These are phyloP conservation scores for Vanrija sp. DNA, from an alignment of 1,284 basidiomycete species.

Conservation along the genomic window DNA sequence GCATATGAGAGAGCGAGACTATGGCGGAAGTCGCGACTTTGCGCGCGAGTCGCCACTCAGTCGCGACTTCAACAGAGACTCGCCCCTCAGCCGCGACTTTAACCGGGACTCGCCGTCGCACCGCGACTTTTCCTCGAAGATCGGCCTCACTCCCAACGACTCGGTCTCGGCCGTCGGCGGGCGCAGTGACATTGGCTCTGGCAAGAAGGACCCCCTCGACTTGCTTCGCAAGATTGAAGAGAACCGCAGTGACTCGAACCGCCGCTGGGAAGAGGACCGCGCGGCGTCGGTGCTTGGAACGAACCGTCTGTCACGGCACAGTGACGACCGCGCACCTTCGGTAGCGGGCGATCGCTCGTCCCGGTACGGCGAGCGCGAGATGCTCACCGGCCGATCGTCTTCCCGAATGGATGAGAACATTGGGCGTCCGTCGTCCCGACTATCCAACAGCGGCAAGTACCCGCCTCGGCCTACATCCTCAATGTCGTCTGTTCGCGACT, in stretches of 20 bases:
- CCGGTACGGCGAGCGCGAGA: slow-evolving; percentile 13
- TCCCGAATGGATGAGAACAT: slow-evolving; percentile 9
- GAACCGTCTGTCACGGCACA: slow-evolving; percentile 1
- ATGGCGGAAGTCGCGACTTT: background rate
- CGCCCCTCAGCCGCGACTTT: background rate
- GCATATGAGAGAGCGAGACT: background rate
- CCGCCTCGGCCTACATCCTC: slow-evolving; percentile 28
- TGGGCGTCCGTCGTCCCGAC: background rate
- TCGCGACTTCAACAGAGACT: background rate
- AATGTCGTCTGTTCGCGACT: slow-evolving; percentile 33
- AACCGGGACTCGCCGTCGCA: background rate
- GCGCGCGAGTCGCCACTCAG: background rate
- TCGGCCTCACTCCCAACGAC: slow-evolving; percentile 34
- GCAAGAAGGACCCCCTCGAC: slow-evolving; percentile 39
- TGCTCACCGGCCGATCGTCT: slow-evolving; percentile 2
- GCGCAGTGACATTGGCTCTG: slow-evolving; percentile 8
- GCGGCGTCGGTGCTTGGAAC: slow-evolving; percentile 22
- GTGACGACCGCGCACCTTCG: slow-evolving; percentile 19
- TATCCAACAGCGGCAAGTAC: background rate
- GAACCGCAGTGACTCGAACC: slow-evolving; percentile 25
- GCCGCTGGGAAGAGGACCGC: slow-evolving; percentile 35
- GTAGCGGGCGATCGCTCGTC: slow-evolving; percentile 15
- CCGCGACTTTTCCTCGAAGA: slow-evolving; percentile 10
- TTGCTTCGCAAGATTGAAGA: slow-evolving; percentile 37
- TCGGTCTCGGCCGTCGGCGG: slow-evolving; percentile 36